These are phyloP conservation scores for Debaryomyces sp. DNA, from an alignment of 1,139 yeast species.

Conservation along the genomic window DNA sequence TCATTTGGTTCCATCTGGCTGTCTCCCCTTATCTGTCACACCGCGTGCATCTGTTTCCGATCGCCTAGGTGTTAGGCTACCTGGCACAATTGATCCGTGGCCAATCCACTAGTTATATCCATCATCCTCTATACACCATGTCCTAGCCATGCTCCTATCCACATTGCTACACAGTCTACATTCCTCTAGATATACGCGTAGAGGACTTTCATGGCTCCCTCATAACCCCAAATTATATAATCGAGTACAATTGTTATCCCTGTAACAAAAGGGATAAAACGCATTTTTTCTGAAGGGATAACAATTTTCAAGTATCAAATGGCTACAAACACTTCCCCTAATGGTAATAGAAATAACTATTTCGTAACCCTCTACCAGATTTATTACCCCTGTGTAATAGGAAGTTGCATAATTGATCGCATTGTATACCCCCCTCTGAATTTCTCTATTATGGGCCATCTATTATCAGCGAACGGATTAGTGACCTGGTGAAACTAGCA, in stretches of 20 bases:
- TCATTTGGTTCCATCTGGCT: background rate
- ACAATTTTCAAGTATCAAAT: background rate
- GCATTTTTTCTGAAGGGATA: slow-evolving; percentile 1
- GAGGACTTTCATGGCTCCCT: background rate
- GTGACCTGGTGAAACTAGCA: slow-evolving; percentile 1
- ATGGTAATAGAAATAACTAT: slow-evolving; percentile 2
- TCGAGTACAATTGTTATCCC: background rate
- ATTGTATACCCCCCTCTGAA: background rate
- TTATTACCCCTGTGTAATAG: background rate
- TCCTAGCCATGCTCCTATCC: background rate
- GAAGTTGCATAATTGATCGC: background rate
- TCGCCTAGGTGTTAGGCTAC: background rate
- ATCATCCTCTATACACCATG: background rate
- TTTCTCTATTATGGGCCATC: background rate
- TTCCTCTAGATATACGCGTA: background rate
- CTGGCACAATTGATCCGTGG: background rate
- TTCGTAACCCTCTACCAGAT: background rate
- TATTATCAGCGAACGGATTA: background rate
- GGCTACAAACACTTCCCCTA: slow-evolving; percentile 6
- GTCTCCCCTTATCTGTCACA: background rate
- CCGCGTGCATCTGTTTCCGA: background rate
- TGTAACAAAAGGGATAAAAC: background rate
- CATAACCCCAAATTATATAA: slow-evolving; percentile 1
- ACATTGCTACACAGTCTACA: background rate
- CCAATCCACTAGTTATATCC: background rate